These are phyloP conservation scores for Ogataea angusta DNA, from an alignment of 805 yeast species.

Conservation along the genomic window DNA sequence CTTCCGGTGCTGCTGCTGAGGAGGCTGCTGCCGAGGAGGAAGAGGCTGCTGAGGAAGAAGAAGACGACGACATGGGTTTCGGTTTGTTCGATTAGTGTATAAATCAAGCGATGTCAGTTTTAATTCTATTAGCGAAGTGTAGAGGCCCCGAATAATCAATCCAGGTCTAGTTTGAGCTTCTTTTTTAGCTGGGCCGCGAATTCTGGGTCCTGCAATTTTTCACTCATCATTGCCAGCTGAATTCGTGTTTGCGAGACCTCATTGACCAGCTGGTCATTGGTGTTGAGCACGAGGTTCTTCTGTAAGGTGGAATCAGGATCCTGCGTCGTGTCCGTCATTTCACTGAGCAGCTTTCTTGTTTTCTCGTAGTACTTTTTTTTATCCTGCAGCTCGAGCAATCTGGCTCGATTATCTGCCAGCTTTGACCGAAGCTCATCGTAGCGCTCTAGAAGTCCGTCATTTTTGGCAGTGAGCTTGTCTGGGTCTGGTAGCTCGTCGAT, in stretches of 20 bases:
- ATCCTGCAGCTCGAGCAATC: slow-evolving; percentile 12
- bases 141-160: neutral
- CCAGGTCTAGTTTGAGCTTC: neutral
- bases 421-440: slow-evolving; percentile 22
- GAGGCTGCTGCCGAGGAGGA: slow-evolving; percentile 71
- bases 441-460: slow-evolving; percentile 22
- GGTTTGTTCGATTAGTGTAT: slow-evolving; percentile 36
- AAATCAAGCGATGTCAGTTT: slow-evolving; percentile 8
- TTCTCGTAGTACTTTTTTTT: slow-evolving; percentile 19
- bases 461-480: slow-evolving; percentile 17
- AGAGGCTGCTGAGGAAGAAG: slow-evolving; percentile 55
- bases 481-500: slow-evolving; percentile 32
- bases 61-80: slow-evolving; percentile 79
- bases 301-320: slow-evolving; percentile 16
- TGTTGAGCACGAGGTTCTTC: slow-evolving; percentile 21
- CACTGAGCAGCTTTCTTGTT: slow-evolving; percentile 14
- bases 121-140: neutral
- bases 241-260: slow-evolving; percentile 21
- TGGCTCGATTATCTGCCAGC: slow-evolving; percentile 17
- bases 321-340: slow-evolving; percentile 5
- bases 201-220: slow-evolving; percentile 14
- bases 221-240: slow-evolving; percentile 17
- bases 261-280: slow-evolving; percentile 22
- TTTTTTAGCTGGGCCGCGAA: slow-evolving; percentile 1
- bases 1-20: slow-evolving; percentile 69